Evolutionary conservation across 2,329 filamentous ascomycete species (phyloP), one percentile per base, ranked within the genome.

Genomic region (Epicoccum nigrum): DNA sequence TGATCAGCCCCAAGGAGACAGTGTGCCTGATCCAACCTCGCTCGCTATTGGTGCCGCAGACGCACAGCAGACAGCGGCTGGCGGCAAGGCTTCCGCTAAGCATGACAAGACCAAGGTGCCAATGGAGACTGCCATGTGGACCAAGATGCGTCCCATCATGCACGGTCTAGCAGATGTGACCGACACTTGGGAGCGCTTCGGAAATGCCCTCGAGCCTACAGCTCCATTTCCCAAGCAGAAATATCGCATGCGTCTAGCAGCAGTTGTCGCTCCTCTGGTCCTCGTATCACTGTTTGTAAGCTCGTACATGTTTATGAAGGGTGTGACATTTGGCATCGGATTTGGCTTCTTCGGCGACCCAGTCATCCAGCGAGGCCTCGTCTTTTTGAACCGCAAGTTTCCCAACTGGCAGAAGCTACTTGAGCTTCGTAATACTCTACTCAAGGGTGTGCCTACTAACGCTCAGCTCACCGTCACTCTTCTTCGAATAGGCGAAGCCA

Each of bases 391-490:
- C 69, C 75, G 73, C 12, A 79, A 78, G 35, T 79, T 86, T 59
- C 89, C 89, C 1, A 77, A 86, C 59, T 94, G 90, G 90, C 81
- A 89, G 63, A 89, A 87, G 60, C 77, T 90, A 6, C 77, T 93
- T 13, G 86, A 92, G 63, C 74, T 91, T 9, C 82, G 87, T 53
- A 91, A 91, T 27, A 90, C 88, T 0, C 69, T 94, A 1, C 83
- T 96, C 42, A 90, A 88, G 66, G 89, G 90, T 2, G 86, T 94
- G 0, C 91, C 91, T 1, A 96, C 90, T 1, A 94, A 95, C 67
- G 89, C 90, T 3, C 91, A 96, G 66, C 82, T 95, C 15, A 86
- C 90, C 0, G 77, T 95, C 21, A 95, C 90, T 0, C 80, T 95
- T 1, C 83, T 95, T 9, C 87, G 91, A 4, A 85, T 93, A 23